Evolutionary conservation across 78 protist genomes (phyloP).

Genomic region (Dictyostelium purpureum): DNA sequence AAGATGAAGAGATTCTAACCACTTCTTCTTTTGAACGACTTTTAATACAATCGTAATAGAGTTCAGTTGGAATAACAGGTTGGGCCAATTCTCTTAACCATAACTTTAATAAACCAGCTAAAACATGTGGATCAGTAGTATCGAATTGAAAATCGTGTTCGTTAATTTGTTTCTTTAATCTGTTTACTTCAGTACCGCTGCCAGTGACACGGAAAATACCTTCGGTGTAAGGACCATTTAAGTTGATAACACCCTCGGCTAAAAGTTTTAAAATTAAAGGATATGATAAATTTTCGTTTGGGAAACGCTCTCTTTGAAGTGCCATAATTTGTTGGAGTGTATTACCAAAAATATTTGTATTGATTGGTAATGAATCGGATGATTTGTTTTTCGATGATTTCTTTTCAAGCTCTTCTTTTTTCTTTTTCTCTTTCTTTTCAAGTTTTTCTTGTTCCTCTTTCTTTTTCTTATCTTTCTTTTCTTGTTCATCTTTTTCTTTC

Average conservation of each 20-base stretch:
- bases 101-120: slow-evolving; percentile 68
- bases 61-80: slow-evolving; percentile 55
- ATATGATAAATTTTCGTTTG: neutral
- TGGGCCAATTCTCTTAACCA: slow-evolving; percentile 71
- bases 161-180: slow-evolving; percentile 35
- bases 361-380: neutral
- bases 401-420: neutral
- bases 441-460: slow-evolving; percentile 19
- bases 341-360: neutral
- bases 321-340: slow-evolving; percentile 53
- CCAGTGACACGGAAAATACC: slow-evolving; percentile 76
- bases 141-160: slow-evolving; percentile 26
- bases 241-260: neutral
- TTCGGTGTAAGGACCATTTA: slow-evolving; percentile 34
- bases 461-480: slow-evolving; percentile 20
- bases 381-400: neutral
- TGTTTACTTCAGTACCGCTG: slow-evolving; percentile 13
- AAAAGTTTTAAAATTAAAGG: slow-evolving; percentile 11
- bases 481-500: slow-evolving; percentile 34
- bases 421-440: slow-evolving; percentile 14
- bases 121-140: slow-evolving; percentile 64
- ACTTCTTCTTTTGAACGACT: slow-evolving; percentile 23
- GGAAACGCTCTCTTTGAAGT: neutral
- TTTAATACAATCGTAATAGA: slow-evolving; percentile 52
- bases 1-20: neutral